Evolutionary conservation across 495 filamentous ascomycete genomes (phyloP).

Genomic region (Penicilliopsis zonata): DNA sequence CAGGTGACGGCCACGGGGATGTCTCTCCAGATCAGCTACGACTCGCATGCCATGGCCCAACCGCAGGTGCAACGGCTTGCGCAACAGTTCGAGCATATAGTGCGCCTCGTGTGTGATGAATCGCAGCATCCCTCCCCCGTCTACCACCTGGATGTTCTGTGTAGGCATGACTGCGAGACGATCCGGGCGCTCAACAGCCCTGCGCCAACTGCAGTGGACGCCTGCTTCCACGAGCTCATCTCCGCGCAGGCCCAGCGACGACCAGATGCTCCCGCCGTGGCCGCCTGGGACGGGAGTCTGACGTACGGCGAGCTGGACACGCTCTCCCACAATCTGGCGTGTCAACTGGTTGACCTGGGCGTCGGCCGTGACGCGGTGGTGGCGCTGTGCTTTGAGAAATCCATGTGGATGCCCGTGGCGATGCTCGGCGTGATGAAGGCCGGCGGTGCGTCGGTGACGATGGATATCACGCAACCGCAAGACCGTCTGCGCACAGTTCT

Average conservation of each 20-base stretch:
- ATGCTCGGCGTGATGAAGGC: slow-evolving; percentile 23
- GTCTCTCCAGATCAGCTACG: slow-evolving; percentile 3
- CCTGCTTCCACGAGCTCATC: slow-evolving; percentile 9
- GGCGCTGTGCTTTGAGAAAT: slow-evolving; percentile 40
- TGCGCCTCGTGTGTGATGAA: slow-evolving; percentile 1
- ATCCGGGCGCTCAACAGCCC: background rate
- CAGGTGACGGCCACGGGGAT: background rate
- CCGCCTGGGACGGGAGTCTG: slow-evolving; percentile 24
- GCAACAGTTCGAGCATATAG: slow-evolving; percentile 6
- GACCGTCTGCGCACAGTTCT: background rate
- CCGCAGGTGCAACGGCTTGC: slow-evolving; percentile 2
- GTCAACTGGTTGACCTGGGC: slow-evolving; percentile 14
- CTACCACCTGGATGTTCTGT: background rate
- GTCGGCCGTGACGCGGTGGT: slow-evolving; percentile 29
- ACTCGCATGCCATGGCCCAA: slow-evolving; percentile 3
- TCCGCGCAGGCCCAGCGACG: slow-evolving; percentile 1
- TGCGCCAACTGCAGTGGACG: background rate
- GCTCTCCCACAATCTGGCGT: slow-evolving; percentile 19
- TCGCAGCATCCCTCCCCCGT: background rate
- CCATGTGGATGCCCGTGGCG: slow-evolving; percentile 27
- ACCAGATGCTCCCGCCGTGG: slow-evolving; percentile 11
- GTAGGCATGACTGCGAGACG: too few relatives aligned
- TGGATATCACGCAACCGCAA: background rate
- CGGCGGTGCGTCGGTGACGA: slow-evolving; percentile 14
- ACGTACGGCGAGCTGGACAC: slow-evolving; percentile 20